Evolutionary conservation across 2,329 filamentous ascomycete species (phyloP).

Genomic region (Eurotiales sp.): DNA sequence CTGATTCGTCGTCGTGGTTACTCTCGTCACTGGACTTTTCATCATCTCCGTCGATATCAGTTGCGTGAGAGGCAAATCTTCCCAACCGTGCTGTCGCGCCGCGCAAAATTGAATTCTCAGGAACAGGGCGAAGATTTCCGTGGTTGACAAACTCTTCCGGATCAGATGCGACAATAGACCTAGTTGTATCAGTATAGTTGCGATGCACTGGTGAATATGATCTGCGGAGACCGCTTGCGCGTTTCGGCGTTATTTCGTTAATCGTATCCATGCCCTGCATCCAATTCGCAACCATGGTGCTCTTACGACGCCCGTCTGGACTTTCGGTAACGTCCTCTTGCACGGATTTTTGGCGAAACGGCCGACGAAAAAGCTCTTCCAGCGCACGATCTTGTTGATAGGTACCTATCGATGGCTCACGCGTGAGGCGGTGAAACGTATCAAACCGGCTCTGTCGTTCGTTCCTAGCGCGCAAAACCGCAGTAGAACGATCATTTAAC

Average conservation of each 20-base stretch:
- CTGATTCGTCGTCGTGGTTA: conserved; percentile 46
- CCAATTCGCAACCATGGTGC: conserved; percentile 82
- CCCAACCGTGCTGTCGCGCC: conserved; percentile 30
- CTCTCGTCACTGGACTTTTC: conserved; percentile 82
- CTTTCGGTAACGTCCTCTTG: conserved; percentile 55
- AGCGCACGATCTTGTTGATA: conserved; percentile 86
- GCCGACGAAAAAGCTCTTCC: conserved; percentile 82
- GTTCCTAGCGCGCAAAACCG: conserved; percentile 54
- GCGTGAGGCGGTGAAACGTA: conserved; percentile 67
- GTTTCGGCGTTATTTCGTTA: conserved; percentile 57
- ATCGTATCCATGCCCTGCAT: conserved; percentile 66
- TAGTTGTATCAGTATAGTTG: conserved; percentile 49
- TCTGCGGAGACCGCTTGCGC: conserved; percentile 51
- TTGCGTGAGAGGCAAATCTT: conserved; percentile 55
- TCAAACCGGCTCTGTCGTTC: conserved; percentile 55
- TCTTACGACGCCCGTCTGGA: conserved; percentile 65
- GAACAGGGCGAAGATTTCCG: conserved; percentile 30
- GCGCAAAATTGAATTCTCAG: conserved; percentile 31
- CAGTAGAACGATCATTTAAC: conserved; percentile 47
- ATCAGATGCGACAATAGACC: conserved; percentile 53
- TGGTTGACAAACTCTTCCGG: conserved; percentile 47
- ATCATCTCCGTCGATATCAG: conserved; percentile 84
- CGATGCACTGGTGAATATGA: conserved; percentile 40
- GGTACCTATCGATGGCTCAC: conserved; percentile 79
- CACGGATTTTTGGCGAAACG: conserved; percentile 60